Evolutionary conservation across 139 green algal species (phyloP).

Genomic region (Zygnema circumcarinatum): DNA sequence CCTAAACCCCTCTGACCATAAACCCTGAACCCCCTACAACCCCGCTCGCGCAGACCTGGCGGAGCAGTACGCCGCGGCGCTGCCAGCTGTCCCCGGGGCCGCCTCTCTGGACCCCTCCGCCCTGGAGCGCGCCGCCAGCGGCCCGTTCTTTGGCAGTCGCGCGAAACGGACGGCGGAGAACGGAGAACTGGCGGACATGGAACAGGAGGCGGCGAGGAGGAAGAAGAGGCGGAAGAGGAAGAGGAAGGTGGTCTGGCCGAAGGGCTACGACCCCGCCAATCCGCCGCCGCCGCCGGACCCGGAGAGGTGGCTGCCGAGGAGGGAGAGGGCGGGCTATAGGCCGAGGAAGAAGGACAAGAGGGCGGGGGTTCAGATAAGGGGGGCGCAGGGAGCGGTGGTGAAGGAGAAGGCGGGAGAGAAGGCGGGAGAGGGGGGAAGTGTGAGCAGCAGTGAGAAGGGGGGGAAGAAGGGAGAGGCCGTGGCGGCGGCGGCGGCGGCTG

Average conservation of each 20-base stretch:
- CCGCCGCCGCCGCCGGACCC: slow-evolving; percentile 83
- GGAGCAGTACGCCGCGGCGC: slow-evolving; percentile 28
- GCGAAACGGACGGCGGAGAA: slow-evolving; percentile 19
- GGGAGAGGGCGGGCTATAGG: slow-evolving; percentile 81
- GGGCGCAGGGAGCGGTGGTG: slow-evolving; percentile 38
- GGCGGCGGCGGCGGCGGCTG: background rate
- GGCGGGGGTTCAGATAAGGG: slow-evolving; percentile 7
- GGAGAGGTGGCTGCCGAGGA: slow-evolving; percentile 95
- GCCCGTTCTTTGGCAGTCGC: background rate
- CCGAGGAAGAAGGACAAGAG: slow-evolving; percentile 50
- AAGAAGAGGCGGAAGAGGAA: slow-evolving; percentile 58
- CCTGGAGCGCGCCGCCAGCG: slow-evolving; percentile 19
- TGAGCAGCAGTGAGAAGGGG: background rate
- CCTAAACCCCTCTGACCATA: too few relatives aligned
- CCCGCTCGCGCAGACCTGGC: background rate
- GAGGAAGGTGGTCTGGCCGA: slow-evolving; percentile 68
- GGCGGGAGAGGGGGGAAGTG: slow-evolving; percentile 13
- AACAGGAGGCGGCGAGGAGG: background rate
- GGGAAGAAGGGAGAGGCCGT: background rate
- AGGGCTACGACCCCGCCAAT: slow-evolving; percentile 87
- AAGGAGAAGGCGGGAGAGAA: slow-evolving; percentile 24
- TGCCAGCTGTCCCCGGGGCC: slow-evolving; percentile 29
- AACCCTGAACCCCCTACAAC: too few relatives aligned
- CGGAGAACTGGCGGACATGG: background rate
- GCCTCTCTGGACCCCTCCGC: slow-evolving; percentile 21